Evolutionary conservation across 83 land plant genomes (phyloP).

Genomic region (Larix sibirica): DNA sequence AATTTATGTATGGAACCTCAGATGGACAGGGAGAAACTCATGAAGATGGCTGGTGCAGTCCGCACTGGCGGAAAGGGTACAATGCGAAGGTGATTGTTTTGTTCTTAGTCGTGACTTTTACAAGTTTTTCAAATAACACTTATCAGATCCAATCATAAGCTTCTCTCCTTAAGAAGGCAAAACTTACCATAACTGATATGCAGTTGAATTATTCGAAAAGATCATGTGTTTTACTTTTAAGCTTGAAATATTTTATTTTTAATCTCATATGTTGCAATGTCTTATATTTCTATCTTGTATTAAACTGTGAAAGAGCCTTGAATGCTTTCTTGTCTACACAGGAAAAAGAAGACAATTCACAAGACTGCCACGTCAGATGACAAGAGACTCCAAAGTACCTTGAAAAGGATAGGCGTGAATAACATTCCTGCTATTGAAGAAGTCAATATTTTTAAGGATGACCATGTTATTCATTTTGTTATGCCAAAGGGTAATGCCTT

Average conservation of each 20-base stretch:
- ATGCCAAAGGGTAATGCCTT: conserved; percentile 37
- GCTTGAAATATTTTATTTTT: background rate
- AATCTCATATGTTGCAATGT: background rate
- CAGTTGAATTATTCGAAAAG: background rate
- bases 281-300: background rate
- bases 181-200: background rate
- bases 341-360: conserved; percentile 48
- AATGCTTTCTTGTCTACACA: conserved; percentile 7
- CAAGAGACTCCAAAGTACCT: conserved; percentile 40
- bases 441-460: conserved; percentile 49
- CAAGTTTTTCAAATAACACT: background rate
- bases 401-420: conserved; percentile 38
- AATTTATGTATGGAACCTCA: conserved; percentile 12
- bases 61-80: conserved; percentile 82
- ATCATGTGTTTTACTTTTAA: background rate
- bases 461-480: conserved; percentile 37
- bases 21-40: conserved; percentile 73
- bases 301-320: background rate
- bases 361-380: conserved; percentile 44
- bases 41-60: conserved; percentile 80
- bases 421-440: conserved; percentile 44
- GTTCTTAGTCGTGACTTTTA: conserved; percentile 5
- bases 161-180: background rate
- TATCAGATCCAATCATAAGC: background rate
- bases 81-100: conserved; percentile 52